Evolutionary conservation across 75 land plant species (phyloP), one percentile per base, ranked within the genome.

Genomic region (Ceratopteris richardii): DNA sequence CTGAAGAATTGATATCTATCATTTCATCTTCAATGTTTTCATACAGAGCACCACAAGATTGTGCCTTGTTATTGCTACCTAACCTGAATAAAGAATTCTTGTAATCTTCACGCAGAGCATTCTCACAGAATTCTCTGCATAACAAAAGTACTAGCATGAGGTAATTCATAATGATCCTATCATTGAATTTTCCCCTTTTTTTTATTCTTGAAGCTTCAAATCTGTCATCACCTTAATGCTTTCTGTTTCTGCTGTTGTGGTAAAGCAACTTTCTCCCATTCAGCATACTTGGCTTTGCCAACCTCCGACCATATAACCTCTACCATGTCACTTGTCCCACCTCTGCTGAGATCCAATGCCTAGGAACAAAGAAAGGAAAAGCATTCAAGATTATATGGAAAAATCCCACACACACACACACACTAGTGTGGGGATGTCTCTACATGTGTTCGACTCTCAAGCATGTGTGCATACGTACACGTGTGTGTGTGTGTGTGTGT

Each of bases 261-360:
- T 39, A 41, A 28, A 39, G 90, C 78, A 61, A 31, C 68, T 13
- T 59, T 60, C 54, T 82, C 87, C 97, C 97, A 88, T 52, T 68
- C 57, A 60, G 61, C 44, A 51, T 88, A 85, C 53, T 69, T 82
- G 60, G 97, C 90, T 74, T 76, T 88, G 21, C 84, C 77, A 63
- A 92, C 86, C 54, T 73, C 83, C 58, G 70, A 77, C 94, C 95
- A 92, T 23, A 92, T 92, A 57, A 85, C 90, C 66, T 92, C 97
- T 31, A 90, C 85, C 72, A 82, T 88, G 64, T 80, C 77, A 60
- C 73, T 51, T 31, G 73, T 64, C 22, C 71, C 78, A 40, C 80
- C 90, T 51, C 90, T 88, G 26, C 82, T 95, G 61, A 85, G 75
- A 48, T 92, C 87, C 70, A 92, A 66, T 10, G 97, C 95, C 95